Base-by-base conservation (phyloP, 805 yeast genomes). In the Kuraishia ogatae region DNA sequence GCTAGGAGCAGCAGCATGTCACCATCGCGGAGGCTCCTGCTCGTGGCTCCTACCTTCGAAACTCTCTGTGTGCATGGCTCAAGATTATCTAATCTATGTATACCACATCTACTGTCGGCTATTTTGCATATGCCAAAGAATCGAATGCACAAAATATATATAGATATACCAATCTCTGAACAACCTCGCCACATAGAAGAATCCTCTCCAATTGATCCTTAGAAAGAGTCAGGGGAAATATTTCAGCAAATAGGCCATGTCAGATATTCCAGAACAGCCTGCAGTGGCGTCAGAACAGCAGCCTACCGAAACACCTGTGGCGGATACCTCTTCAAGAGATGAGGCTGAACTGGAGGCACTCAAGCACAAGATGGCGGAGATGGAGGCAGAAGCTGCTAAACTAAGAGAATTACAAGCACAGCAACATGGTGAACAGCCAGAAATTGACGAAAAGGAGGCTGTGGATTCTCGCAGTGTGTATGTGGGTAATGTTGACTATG, bases 401-500 rank as follows among this genome's bases (percentile, higher is more conserved):
- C 71, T 87, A 47, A 74, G 85, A 55, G 85, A 80, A 59, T 70
- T 85, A 64, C 87, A 85, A 58, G 76, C 64, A 48, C 66, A 66
- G 50, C 56, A 54, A 39, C 47, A 54, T 39, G 56, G 58, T 51
- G 39, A 53, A 39, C 56, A 56, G 19, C 52, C 58, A 19, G 53
- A 48, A 8, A 62, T 61, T 23, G 63, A 65, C 15, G 69, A 67
- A 56, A 81, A 79, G 62, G 80, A 79, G 60, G 91, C 85, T 55
- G 77, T 84, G n/a, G 96, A 89, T 66, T 75, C 86, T 2, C 78
- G 92, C 58, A 84, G 92, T 2, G 76, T 89, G n/a, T 89, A 84
- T 67, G 89, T 89, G 35, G 96, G 96, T 11, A 89, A 88, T 62
- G 94, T 90, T 35, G 96, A 89, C 65, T 88, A 84, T 65, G 84